Evolutionary conservation across 2,329 filamentous ascomycete genomes (phyloP).

Genomic region (Magnaporthiopsis rhizophila): DNA sequence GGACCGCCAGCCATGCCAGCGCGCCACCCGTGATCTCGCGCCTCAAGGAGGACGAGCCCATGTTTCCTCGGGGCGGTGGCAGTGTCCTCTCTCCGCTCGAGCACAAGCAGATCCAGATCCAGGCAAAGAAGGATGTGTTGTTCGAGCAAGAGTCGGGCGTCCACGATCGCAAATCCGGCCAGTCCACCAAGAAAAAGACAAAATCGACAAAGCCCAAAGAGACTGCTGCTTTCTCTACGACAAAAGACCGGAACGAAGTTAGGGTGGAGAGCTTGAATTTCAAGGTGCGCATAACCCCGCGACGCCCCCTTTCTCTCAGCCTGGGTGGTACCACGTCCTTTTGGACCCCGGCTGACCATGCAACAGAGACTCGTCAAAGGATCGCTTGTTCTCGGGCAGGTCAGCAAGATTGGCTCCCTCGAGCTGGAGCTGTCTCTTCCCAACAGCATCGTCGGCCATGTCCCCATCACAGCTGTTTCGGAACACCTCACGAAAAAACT

Average conservation of each 20-base stretch:
- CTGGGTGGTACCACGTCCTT: neutral
- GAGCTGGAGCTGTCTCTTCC: conserved; percentile 77
- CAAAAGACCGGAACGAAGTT: conserved; percentile 48
- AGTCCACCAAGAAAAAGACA: conserved; percentile 41
- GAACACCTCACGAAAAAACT: conserved; percentile 68
- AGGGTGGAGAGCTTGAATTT: conserved; percentile 83
- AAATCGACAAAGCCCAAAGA: conserved; percentile 45
- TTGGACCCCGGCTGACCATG: conserved; percentile 8
- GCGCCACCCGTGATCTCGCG: conserved; percentile 32
- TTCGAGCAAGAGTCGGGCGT: conserved; percentile 69
- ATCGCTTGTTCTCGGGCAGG: conserved; percentile 78
- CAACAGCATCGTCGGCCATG: conserved; percentile 86
- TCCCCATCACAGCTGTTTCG: conserved; percentile 88
- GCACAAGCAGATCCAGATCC: conserved; percentile 90
- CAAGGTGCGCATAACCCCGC: conserved; percentile 55
- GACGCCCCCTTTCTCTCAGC: no score
- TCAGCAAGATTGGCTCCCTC: conserved; percentile 71
- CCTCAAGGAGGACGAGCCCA: conserved; percentile 70
- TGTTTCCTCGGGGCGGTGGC: conserved; percentile 88
- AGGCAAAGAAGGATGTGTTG: conserved; percentile 85
- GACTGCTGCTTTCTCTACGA: conserved; percentile 28
- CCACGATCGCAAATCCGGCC: conserved; percentile 33
- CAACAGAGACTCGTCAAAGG: conserved; percentile 71
- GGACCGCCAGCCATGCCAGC: conserved; percentile 17
- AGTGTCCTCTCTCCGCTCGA: conserved; percentile 88